phyloP scores from a whole-genome alignment of 257 asterid genomes.

The Solanum corneliomulleri region DNA sequence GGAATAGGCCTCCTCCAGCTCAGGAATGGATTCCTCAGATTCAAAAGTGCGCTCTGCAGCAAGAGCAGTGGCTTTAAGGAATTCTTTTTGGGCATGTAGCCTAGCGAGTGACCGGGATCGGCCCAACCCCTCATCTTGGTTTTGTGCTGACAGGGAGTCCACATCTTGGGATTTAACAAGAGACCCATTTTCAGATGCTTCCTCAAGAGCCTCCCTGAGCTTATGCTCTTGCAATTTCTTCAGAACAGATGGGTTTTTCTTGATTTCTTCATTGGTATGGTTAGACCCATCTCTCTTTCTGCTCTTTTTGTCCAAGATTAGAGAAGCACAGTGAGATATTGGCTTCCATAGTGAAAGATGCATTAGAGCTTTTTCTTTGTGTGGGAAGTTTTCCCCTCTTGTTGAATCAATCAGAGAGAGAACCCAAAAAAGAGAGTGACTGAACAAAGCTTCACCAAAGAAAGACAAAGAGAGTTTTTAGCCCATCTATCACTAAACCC shows the following conservation, averaged over 20 bases:
- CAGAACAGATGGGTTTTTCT: slow-evolving; percentile 50
- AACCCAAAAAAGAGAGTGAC: slow-evolving; percentile 11
- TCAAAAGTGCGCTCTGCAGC: slow-evolving; percentile 82
- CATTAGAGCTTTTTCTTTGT: slow-evolving; percentile 40
- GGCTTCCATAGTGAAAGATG: slow-evolving; percentile 99
- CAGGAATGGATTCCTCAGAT: slow-evolving; percentile 54
- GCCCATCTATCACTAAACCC: slow-evolving; percentile 41
- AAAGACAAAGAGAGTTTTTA: slow-evolving; percentile 15
- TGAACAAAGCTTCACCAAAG: slow-evolving; percentile 14
- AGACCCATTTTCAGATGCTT: slow-evolving; percentile 94
- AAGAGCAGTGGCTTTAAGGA: slow-evolving; percentile 85
- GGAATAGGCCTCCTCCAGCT: slow-evolving; percentile 54
- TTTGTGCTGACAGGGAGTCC: slow-evolving; percentile 50
- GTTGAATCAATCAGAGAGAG: slow-evolving; percentile 15
- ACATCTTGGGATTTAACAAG: slow-evolving; percentile 75
- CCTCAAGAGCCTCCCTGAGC: slow-evolving; percentile 93
- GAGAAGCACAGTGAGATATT: slow-evolving; percentile 88
- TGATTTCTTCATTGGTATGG: slow-evolving; percentile 48
- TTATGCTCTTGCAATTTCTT: slow-evolving; percentile 82
- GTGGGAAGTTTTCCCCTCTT: not conserved
- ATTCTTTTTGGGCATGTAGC: slow-evolving; percentile 85
- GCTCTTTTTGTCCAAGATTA: slow-evolving; percentile 89
- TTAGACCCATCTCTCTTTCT: slow-evolving; percentile 63
- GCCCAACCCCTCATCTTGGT: slow-evolving; percentile 71
- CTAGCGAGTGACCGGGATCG: slow-evolving; percentile 86